Conservation (phyloP, 1,284 basidiomycete genomes). For the Microbotryum lychnidis-dioicae region DNA sequence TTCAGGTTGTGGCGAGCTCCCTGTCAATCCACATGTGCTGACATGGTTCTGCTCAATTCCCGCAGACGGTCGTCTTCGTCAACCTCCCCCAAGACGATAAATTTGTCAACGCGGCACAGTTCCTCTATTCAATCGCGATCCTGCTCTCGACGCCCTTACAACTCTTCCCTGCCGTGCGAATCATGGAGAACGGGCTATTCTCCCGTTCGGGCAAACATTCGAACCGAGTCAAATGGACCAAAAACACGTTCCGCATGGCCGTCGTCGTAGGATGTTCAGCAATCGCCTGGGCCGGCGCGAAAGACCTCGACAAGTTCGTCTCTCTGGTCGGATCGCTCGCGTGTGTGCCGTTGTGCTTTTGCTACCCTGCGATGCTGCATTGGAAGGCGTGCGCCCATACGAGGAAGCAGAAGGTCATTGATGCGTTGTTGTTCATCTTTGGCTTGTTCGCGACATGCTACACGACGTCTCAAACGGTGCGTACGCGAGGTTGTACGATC, state of each 20-base stretch:
- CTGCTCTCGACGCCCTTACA: slow-evolving; percentile 88
- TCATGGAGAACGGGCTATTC: slow-evolving; percentile 96
- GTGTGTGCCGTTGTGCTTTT: slow-evolving; percentile 84
- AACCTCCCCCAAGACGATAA: slow-evolving; percentile 79
- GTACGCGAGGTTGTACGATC: slow-evolving; percentile 44
- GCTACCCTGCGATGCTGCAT: slow-evolving; percentile 59
- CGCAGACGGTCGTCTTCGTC: slow-evolving; percentile 84
- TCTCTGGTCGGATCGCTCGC: slow-evolving; percentile 82
- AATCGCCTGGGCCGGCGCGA: slow-evolving; percentile 75
- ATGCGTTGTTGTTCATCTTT: slow-evolving; percentile 72
- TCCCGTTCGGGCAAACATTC: slow-evolving; percentile 67
- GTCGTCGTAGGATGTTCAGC: slow-evolving; percentile 67
- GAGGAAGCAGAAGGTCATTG: slow-evolving; percentile 57
- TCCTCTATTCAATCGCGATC: slow-evolving; percentile 68
- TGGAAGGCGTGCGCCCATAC: slow-evolving; percentile 75
- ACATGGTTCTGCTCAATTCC: too few species aligned
- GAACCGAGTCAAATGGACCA: slow-evolving; percentile 59
- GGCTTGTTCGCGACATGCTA: slow-evolving; percentile 74
- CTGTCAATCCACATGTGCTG: too few species aligned
- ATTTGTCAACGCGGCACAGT: slow-evolving; percentile 75
- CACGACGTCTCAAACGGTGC: slow-evolving; percentile 71
- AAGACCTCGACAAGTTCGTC: slow-evolving; percentile 94
- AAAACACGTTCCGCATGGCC: slow-evolving; percentile 78
- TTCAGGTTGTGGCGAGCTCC: too few species aligned
- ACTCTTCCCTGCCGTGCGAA: slow-evolving; percentile 93